Base-by-base conservation (phyloP, 805 yeast species). In the Starmerella roubikii region DNA sequence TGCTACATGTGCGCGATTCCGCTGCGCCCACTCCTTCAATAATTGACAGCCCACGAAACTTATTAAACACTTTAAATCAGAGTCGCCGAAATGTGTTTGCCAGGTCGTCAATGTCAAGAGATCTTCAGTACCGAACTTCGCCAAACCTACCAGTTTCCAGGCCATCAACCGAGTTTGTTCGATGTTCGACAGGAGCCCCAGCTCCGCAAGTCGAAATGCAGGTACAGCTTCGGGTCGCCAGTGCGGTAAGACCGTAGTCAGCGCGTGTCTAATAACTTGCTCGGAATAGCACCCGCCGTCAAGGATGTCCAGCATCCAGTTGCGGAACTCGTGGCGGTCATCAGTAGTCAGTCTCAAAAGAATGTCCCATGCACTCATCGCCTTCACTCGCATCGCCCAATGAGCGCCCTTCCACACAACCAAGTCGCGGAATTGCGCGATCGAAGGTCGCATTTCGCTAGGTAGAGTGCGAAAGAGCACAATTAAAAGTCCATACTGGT, bases 341-440 rank as follows among this genome's bases (percentile, higher is more conserved):
- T 16, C n/a, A 3, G 22, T 8, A 8, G 34, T 28, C 5, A 33
- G 29, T 15, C 39, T 29, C 2, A 40, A 40, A 13, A 49, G 35
- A 3, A 45, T 39, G 17, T 36, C 19, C 54, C 55, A 52, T 1
- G 53, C 53, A 29, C 51, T 49, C 15, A 48, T 36, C 2, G 51
- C 49, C 34, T 42, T 43, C 29, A 48, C 30, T 8, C 46, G 33
- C 10, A 51, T 39, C 2, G 48, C 49, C 21, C 51, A 28, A 29
- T 50, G 55, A 1, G 53, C 36, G 10, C 37, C 10, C 9, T 37
- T 25, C 3, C 49, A 33, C 8, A 38, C 37, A 12, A 50, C 49
- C 3, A 46, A 38, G 19, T 48, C 51, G 6, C 48, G 34, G n/a
- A 49, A 40, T 40, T 48, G 55, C 1, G 37, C 28, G 4, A 51